These are phyloP conservation scores for Ophiostoma sp. DNA, from an alignment of 2,329 filamentous ascomycete species.

Conservation along the genomic window DNA sequence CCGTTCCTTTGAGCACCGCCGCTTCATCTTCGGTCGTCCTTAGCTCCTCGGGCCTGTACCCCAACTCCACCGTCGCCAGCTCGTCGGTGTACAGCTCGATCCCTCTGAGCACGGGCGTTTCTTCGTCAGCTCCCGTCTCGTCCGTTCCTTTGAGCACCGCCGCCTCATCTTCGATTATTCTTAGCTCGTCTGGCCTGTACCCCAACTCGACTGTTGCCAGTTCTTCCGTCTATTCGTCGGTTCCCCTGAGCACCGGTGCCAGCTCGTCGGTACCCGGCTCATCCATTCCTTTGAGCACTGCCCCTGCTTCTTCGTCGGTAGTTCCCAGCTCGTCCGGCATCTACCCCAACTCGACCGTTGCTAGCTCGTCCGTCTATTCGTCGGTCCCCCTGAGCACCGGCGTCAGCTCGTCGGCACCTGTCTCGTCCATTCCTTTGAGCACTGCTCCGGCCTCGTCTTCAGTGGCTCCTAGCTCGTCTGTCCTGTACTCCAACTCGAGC, in stretches of 20 bases:
- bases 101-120: conserved; percentile 3
- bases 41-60: background rate
- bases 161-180: background rate
- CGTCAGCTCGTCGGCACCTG: background rate
- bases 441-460: background rate
- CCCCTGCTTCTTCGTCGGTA: background rate
- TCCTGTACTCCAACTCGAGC: background rate
- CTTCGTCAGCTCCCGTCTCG: background rate
- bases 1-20: background rate
- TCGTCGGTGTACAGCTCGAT: background rate
- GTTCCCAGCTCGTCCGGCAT: background rate
- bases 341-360: background rate
- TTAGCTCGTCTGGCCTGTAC: conserved; percentile 1
- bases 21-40: background rate
- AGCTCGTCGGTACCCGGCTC: background rate
- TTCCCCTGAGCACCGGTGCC: background rate
- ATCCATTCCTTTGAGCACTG: background rate
- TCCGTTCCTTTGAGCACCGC: background rate
- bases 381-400: conserved; percentile 8
- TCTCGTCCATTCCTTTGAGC: background rate
- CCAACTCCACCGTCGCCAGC: background rate
- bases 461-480: background rate
- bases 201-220: conserved; percentile 1
- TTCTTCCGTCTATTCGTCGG: background rate
- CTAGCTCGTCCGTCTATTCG: background rate